Conservation (phyloP, 1,284 basidiomycete genomes). For the Puccinia polysora region DNA sequence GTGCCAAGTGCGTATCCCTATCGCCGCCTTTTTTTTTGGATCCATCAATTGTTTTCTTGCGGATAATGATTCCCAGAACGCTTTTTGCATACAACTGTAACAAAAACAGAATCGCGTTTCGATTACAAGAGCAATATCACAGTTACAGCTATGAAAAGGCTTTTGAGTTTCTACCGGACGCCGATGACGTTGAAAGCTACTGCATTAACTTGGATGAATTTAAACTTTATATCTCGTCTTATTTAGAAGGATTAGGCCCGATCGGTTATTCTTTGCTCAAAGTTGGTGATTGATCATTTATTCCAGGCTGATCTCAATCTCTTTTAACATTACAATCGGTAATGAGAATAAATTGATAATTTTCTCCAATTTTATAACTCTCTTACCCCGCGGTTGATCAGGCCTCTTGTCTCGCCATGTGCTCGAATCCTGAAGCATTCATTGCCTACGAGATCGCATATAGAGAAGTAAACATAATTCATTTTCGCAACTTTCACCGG, state of each 20-base stretch:
- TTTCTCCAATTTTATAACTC: background rate
- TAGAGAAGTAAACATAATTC: background rate
- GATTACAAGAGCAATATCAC: background rate
- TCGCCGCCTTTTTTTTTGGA: background rate
- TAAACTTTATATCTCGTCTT: background rate
- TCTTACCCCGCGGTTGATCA: background rate
- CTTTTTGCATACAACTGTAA: too few species aligned
- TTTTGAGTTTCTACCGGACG: slow-evolving; percentile 2
- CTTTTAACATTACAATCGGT: background rate
- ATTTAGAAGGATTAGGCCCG: background rate
- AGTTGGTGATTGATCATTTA: background rate
- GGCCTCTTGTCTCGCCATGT: slow-evolving; percentile 19
- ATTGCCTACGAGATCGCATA: slow-evolving; percentile 4
- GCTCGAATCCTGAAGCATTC: slow-evolving; percentile 8
- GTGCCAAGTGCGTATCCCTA: background rate
- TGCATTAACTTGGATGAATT: background rate
- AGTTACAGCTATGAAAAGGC: background rate
- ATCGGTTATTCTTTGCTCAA: slow-evolving; percentile 11
- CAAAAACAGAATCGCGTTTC: background rate
- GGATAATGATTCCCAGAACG: too few species aligned
- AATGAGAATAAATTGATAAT: background rate
- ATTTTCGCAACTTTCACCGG: background rate
- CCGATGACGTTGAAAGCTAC: background rate
- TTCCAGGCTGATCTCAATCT: too few species aligned
- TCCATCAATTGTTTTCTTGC: background rate